phyloP scores from a whole-genome alignment of 495 filamentous ascomycete genomes.

The Hypomontagnella submonticulosa region DNA sequence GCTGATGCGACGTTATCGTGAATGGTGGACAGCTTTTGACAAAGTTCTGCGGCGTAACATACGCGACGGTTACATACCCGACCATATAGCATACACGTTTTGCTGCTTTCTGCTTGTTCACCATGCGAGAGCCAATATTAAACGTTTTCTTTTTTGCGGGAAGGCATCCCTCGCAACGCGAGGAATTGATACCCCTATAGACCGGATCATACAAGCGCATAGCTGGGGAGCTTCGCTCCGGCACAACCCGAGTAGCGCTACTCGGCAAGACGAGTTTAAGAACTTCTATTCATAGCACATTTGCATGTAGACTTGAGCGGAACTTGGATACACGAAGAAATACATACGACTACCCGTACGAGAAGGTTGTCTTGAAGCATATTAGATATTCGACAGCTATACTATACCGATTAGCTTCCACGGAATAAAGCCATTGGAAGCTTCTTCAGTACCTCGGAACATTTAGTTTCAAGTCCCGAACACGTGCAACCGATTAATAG shows the following conservation, averaged over 20 bases:
- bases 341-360: not conserved
- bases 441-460: conserved; percentile 3
- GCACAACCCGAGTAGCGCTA: not conserved
- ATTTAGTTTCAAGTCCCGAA: not conserved
- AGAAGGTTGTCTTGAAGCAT: not conserved
- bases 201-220: conserved; percentile 25
- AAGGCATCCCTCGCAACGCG: conserved; percentile 21
- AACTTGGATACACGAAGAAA: conserved; percentile 12
- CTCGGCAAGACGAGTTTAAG: conserved; percentile 13
- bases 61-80: not conserved
- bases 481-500: not conserved
- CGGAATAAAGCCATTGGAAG: not conserved
- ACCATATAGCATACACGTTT: not conserved
- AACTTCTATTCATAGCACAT: conserved; percentile 19
- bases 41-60: not conserved
- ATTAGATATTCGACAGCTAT: conserved; percentile 5
- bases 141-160: not conserved
- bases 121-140: conserved; percentile 3
- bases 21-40: conserved; percentile 3
- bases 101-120: conserved; percentile 17
- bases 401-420: not conserved
- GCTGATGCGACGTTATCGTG: conserved; percentile 46
- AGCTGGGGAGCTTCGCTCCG: conserved; percentile 14
- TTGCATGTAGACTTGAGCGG: conserved; percentile 16
- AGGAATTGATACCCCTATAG: conserved; percentile 48